Conservation (phyloP, 2,329 filamentous ascomycete genomes). For the Hymenotorrendiella dingleyae region DNA sequence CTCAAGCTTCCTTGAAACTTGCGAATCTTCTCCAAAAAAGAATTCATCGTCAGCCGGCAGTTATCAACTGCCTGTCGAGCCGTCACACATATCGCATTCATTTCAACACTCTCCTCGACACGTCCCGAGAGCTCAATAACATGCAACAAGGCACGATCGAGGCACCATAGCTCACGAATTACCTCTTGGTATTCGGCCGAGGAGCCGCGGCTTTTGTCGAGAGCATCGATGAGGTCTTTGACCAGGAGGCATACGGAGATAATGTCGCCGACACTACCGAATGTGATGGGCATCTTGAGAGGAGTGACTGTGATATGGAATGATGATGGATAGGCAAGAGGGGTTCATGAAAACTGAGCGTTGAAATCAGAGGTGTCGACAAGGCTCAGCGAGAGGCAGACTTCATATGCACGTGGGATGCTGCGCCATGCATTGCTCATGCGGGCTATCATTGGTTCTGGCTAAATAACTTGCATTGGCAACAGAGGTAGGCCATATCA, state of each 20-base stretch:
- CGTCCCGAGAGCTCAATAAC: conserved; percentile 9
- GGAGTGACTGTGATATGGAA: too few species aligned
- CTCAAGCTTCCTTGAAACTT: conserved; percentile 8
- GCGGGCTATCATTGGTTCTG: too few species aligned
- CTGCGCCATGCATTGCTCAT: too few species aligned
- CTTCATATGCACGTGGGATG: too few species aligned
- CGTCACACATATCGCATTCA: conserved; percentile 11
- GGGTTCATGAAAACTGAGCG: too few species aligned
- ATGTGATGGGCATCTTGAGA: conserved; percentile 21
- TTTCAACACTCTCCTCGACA: conserved; percentile 1
- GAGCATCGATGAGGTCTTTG: conserved; percentile 27
- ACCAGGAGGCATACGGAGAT: conserved; percentile 26
- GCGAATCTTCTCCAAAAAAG: conserved; percentile 10
- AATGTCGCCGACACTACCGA: conserved; percentile 30
- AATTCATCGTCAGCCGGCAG: conserved; percentile 4
- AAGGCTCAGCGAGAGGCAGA: too few species aligned
- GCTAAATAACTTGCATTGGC: too few species aligned
- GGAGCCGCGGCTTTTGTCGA: conserved; percentile 28
- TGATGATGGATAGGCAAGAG: too few species aligned
- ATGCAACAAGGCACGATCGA: conserved; percentile 16
- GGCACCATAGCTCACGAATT: conserved; percentile 22
- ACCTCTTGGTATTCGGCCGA: conserved; percentile 28
- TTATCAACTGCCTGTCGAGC: conserved; percentile 8
- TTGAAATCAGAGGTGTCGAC: too few species aligned
- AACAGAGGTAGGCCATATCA: too few species aligned